phyloP scores from a whole-genome alignment of 257 asterid genomes.

The Handroanthus guayacan region DNA sequence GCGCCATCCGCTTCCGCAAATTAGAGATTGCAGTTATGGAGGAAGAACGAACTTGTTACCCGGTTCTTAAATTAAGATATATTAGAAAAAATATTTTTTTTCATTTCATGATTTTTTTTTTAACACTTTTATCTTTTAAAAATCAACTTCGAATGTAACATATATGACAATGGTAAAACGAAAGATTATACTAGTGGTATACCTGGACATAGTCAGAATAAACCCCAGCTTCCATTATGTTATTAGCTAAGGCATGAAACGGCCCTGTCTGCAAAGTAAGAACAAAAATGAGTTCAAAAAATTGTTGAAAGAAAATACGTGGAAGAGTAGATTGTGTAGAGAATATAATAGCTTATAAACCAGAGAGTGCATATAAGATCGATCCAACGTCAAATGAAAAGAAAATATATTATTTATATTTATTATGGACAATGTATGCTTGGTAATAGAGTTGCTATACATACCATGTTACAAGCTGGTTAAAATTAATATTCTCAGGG shows the following conservation, averaged over 20 bases:
- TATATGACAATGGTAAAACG: neutral
- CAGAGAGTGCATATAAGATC: too few relatives aligned
- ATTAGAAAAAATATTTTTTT: neutral
- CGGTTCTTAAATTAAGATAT: neutral
- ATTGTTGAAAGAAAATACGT: neutral
- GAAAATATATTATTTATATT: too few relatives aligned
- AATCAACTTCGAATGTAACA: neutral
- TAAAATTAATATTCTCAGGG: too few relatives aligned
- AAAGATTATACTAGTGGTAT: neutral
- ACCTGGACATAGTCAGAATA: constrained; percentile 39
- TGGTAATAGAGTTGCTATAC: too few relatives aligned
- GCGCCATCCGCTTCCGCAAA: constrained; percentile 37
- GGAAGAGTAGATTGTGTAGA: too few relatives aligned
- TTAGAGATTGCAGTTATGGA: neutral
- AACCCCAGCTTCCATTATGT: constrained; percentile 20
- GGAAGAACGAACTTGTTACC: neutral
- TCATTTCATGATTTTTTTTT: neutral
- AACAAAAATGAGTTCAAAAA: neutral
- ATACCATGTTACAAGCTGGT: too few relatives aligned
- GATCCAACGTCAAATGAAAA: too few relatives aligned
- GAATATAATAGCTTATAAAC: too few relatives aligned
- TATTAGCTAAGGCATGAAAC: neutral
- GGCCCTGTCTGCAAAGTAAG: neutral
- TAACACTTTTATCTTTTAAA: neutral
- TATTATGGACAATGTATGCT: too few relatives aligned